Evolutionary conservation across 495 filamentous ascomycete genomes (phyloP).

Genomic region (Oidiodendron maius): DNA sequence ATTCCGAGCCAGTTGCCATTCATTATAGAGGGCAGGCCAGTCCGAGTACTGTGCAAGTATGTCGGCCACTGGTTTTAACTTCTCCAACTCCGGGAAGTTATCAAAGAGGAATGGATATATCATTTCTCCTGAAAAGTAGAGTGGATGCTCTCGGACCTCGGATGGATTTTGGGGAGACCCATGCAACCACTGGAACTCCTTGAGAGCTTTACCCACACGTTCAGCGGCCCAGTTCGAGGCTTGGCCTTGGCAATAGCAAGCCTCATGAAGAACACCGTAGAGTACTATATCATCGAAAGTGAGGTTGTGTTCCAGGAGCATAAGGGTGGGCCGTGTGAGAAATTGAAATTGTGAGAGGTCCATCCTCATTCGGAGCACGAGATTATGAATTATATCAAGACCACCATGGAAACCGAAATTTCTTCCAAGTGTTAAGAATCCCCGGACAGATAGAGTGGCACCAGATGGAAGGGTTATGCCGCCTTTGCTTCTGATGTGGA

Average conservation of each 20-base stretch:
- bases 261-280: slow-evolving; percentile 82
- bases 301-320: slow-evolving; percentile 55
- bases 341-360: slow-evolving; percentile 69
- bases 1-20: slow-evolving; percentile 58
- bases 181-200: slow-evolving; percentile 37
- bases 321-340: slow-evolving; percentile 65
- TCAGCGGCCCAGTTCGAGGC: slow-evolving; percentile 45
- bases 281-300: slow-evolving; percentile 70
- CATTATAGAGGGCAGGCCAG: slow-evolving; percentile 77
- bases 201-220: slow-evolving; percentile 30
- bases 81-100: slow-evolving; percentile 62
- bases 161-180: slow-evolving; percentile 12
- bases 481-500: slow-evolving; percentile 49
- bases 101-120: slow-evolving; percentile 78
- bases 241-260: slow-evolving; percentile 61
- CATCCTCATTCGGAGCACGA: slow-evolving; percentile 58
- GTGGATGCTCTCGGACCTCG: slow-evolving; percentile 40
- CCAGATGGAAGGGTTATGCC: slow-evolving; percentile 56
- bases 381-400: slow-evolving; percentile 60
- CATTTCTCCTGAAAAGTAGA: slow-evolving; percentile 92
- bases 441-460: slow-evolving; percentile 59
- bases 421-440: slow-evolving; percentile 72
- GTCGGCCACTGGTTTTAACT: slow-evolving; percentile 59
- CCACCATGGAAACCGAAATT: slow-evolving; percentile 73
- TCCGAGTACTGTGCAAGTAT: slow-evolving; percentile 57